Conservation (phyloP, 2,329 filamentous ascomycete genomes). For the Aspergillus sp. region DNA sequence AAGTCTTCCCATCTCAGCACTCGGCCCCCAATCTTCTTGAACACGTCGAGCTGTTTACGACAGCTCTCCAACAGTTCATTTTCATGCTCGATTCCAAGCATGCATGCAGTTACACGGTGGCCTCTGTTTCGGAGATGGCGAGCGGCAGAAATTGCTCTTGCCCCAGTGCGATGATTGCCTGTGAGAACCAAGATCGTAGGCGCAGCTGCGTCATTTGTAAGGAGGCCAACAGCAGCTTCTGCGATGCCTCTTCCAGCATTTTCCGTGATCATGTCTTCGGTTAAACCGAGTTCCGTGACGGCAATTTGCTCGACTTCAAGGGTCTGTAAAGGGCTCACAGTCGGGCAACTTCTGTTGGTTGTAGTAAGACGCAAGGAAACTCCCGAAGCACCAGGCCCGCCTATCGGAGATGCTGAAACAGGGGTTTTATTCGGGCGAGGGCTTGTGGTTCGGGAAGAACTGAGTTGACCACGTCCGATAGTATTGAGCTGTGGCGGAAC, state of each 20-base stretch:
- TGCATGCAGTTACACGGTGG: conserved; percentile 74
- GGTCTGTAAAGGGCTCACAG: conserved; percentile 74
- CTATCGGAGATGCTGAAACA: conserved; percentile 44
- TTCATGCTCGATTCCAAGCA: conserved; percentile 82
- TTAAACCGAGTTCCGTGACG: conserved; percentile 79
- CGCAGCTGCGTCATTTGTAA: conserved; percentile 57
- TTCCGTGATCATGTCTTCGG: conserved; percentile 87
- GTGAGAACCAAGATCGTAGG: conserved; percentile 75
- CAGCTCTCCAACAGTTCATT: conserved; percentile 77
- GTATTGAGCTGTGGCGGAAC: conserved; percentile 35
- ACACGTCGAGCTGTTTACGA: conserved; percentile 77
- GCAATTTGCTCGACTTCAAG: conserved; percentile 90
- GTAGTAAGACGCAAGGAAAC: conserved; percentile 54
- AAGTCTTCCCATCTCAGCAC: conserved; percentile 64
- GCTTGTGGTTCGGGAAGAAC: conserved; percentile 38
- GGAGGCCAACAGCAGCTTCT: conserved; percentile 69
- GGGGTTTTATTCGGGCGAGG: conserved; percentile 41
- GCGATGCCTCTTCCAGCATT: conserved; percentile 88
- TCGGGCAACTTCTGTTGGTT: conserved; percentile 56
- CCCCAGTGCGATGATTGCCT: conserved; percentile 90
- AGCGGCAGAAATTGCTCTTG: conserved; percentile 79
- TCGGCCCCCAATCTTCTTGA: conserved; percentile 77
- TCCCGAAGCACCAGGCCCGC: conserved; percentile 35
- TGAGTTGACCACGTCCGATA: conserved; percentile 35
- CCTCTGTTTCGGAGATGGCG: conserved; percentile 84